A percentile compares a stretch with the other conserved stretches of the same genome.
Evolutionary conservation across 352 stramenopile genomes (phyloP).

Genomic region (Phytophthora boehmeriae): DNA sequence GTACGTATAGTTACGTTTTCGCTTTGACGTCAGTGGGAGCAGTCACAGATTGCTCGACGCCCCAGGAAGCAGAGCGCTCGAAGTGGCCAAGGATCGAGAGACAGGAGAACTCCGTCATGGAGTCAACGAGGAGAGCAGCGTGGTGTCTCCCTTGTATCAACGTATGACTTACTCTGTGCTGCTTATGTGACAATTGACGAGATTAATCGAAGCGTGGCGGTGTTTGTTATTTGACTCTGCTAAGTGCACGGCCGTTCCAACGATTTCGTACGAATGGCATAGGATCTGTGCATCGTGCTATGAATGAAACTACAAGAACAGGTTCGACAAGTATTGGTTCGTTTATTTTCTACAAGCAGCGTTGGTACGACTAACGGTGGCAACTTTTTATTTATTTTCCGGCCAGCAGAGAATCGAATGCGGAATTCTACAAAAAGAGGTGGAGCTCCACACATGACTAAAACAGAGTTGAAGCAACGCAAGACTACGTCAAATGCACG

Average conservation of each 20-base stretch:
- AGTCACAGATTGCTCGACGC: constrained; percentile 8
- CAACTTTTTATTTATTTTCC: neutral
- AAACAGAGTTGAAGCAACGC: constrained; percentile 18
- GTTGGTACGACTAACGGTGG: neutral
- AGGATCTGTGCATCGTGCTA: constrained; percentile 1
- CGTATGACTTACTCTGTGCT: constrained; percentile 2
- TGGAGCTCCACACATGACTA: constrained; percentile 3
- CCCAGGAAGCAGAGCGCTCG: constrained; percentile 1
- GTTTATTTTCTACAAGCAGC: neutral
- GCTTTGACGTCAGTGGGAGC: constrained; percentile 11
- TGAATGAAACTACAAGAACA: constrained; percentile 15
- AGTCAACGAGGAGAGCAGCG: constrained; percentile 20
- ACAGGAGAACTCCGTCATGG: constrained; percentile 22
- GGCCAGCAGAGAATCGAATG: constrained; percentile 17
- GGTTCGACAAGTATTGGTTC: constrained; percentile 10
- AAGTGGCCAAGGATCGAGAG: neutral
- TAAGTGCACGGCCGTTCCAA: constrained; percentile 23
- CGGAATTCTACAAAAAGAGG: constrained; percentile 27
- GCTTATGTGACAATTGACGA: neutral
- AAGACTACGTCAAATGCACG: constrained; percentile 18
- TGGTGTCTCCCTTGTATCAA: constrained; percentile 14
- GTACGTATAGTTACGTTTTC: neutral
- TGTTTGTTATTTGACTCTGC: neutral
- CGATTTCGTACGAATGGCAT: constrained; percentile 17
- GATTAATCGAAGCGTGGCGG: neutral